Conservation (phyloP, 805 yeast genomes). For the Candida palmyrensis region DNA sequence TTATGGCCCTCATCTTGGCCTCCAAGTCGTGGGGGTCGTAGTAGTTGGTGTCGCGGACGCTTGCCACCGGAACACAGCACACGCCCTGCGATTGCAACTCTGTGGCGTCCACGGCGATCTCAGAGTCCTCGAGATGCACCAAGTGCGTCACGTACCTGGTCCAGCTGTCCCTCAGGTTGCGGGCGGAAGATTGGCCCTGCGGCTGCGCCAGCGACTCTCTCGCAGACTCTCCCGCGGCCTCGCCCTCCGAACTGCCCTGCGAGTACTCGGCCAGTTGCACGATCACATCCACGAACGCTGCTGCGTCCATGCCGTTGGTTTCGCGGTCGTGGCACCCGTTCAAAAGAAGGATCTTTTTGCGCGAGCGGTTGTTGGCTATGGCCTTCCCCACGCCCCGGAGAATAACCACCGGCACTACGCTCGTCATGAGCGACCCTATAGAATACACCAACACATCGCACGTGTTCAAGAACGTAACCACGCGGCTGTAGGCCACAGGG, state of each 20-base stretch:
- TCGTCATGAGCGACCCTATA: conserved; percentile 86
- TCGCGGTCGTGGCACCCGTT: conserved; percentile 81
- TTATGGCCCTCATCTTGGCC: conserved; percentile 13
- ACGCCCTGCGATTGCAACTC: conserved; percentile 40
- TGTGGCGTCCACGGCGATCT: conserved; percentile 44
- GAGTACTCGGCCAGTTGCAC: conserved; percentile 55
- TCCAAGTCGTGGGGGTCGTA: conserved; percentile 43
- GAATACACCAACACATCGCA: conserved; percentile 64
- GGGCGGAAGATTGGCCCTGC: conserved; percentile 6
- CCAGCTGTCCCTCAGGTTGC: too few relatives aligned
- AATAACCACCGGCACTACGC: conserved; percentile 73
- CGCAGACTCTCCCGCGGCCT: too few relatives aligned
- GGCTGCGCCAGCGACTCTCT: conserved; percentile 9
- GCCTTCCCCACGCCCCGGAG: conserved; percentile 70
- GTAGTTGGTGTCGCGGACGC: conserved; percentile 16
- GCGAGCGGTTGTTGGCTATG: conserved; percentile 25
- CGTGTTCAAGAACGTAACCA: conserved; percentile 42
- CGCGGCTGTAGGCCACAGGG: conserved; percentile 67
- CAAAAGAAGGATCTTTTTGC: conserved; percentile 54
- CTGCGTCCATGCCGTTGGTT: conserved; percentile 61
- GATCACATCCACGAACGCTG: conserved; percentile 53
- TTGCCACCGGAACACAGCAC: conserved; percentile 38
- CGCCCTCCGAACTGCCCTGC: conserved; percentile 15
- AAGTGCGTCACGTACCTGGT: conserved; percentile 57
- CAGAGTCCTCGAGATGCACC: conserved; percentile 47